phyloP scores from a whole-genome alignment of 139 green algal species.

The Micromonas pusilla region DNA sequence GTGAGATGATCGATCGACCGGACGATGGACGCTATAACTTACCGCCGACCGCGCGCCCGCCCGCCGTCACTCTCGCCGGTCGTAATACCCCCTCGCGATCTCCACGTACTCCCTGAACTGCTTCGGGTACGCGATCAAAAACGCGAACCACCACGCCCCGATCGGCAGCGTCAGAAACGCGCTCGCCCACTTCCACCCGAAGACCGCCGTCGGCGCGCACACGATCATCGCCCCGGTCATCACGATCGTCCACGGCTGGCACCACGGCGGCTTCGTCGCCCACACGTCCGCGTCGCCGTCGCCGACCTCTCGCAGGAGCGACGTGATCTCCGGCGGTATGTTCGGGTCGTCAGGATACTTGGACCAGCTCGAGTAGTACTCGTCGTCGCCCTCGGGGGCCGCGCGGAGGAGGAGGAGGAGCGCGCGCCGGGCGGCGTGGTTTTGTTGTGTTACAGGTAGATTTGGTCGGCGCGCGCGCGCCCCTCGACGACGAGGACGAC shows the following conservation, averaged over 20 bases:
- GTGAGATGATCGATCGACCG: too few relatives aligned
- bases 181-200: neutral
- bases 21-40: too few relatives aligned
- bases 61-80: neutral
- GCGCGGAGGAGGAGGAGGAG: too few relatives aligned
- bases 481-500: too few relatives aligned
- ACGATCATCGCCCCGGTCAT: neutral
- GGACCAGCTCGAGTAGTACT: neutral
- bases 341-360: neutral
- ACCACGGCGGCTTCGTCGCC: conserved; percentile 5
- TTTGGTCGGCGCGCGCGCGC: too few relatives aligned
- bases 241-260: conserved; percentile 23
- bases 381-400: too few relatives aligned
- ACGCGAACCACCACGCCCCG: conserved; percentile 12
- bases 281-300: neutral
- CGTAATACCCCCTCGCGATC: neutral
- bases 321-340: neutral
- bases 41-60: too few relatives aligned
- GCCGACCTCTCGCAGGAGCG: neutral
- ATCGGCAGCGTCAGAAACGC: neutral
- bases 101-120: conserved; percentile 14
- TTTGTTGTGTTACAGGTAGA: too few relatives aligned
- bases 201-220: neutral
- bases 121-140: neutral
- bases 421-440: too few relatives aligned